Percentiles rank a stretch among this genome's conserved stretches.
Evolutionary conservation across 305 asterid species (phyloP).

Genomic region (Fraxinus latifolia): DNA sequence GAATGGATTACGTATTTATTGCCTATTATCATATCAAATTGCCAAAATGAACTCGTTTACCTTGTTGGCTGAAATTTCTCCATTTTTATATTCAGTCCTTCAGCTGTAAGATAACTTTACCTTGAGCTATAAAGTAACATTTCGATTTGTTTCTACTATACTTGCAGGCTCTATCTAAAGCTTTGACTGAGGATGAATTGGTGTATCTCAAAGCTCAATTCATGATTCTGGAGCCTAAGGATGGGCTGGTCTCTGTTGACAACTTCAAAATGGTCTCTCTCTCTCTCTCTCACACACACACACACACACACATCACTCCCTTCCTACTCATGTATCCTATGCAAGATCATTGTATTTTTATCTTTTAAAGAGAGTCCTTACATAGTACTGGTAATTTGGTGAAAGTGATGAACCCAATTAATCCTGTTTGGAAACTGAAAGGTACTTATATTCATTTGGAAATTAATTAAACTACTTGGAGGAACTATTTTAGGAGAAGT

Average conservation of each 20-base stretch:
- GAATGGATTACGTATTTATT: not conserved
- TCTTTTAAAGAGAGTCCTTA: not conserved
- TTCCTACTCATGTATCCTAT: not conserved
- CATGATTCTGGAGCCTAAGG: slow-evolving; percentile 84
- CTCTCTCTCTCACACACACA: not conserved
- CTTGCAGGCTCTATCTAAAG: slow-evolving; percentile 80
- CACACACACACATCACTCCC: not conserved
- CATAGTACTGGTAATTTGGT: not conserved
- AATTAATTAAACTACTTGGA: not conserved
- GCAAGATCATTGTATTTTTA: not conserved
- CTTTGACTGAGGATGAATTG: slow-evolving; percentile 75
- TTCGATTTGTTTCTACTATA: slow-evolving; percentile 3
- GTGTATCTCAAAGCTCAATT: slow-evolving; percentile 83
- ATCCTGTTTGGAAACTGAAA: not conserved
- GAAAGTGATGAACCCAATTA: not conserved
- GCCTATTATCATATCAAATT: not conserved
- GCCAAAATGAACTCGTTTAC: not conserved
- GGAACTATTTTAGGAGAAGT: not conserved
- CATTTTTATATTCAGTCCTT: not conserved
- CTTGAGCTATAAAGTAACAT: not conserved
- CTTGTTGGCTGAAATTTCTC: not conserved
- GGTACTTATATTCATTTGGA: not conserved
- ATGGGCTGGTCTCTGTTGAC: slow-evolving; percentile 67
- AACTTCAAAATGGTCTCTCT: slow-evolving; percentile 58
- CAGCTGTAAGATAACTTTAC: not conserved